These are phyloP conservation scores for Clavaria fumosa DNA, from an alignment of 768 basidiomycete genomes.

Conservation along the genomic window DNA sequence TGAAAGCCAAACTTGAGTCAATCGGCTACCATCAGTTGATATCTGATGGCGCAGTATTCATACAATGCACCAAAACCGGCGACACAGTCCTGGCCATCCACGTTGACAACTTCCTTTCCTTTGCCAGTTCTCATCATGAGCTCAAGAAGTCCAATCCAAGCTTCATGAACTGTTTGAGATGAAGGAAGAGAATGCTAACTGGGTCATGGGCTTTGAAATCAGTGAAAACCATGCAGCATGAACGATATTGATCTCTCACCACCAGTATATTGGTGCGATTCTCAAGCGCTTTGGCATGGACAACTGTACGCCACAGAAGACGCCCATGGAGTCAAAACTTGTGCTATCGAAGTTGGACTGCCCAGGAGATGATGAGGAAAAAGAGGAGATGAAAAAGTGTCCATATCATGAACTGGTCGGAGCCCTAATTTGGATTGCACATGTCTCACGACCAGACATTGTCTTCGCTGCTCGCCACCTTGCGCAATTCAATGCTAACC, in stretches of 20 bases:
- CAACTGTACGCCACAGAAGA: conserved; percentile 10
- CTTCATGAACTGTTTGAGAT: conserved; percentile 18
- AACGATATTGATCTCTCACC: conserved; percentile 14
- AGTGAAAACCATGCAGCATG: conserved; percentile 12
- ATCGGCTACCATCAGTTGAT: conserved; percentile 18
- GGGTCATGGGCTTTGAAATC: too few species aligned
- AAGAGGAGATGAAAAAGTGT: conserved; percentile 5
- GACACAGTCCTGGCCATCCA: too few species aligned
- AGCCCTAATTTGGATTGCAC: conserved; percentile 15
- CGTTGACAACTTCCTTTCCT: too few species aligned
- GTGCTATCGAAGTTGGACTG: conserved; percentile 7
- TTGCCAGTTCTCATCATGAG: conserved; percentile 7
- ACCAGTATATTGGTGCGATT: conserved; percentile 15
- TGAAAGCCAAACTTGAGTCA: conserved; percentile 15
- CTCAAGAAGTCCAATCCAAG: conserved; percentile 15
- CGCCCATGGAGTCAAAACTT: conserved; percentile 10
- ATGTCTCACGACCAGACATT: too few species aligned
- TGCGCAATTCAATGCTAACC: too few species aligned
- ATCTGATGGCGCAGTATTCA: conserved; percentile 22
- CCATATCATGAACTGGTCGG: conserved; percentile 13
- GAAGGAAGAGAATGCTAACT: conserved; percentile 17
- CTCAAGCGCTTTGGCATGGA: too few species aligned
- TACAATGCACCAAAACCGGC: background rate
- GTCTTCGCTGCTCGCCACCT: conserved; percentile 12
- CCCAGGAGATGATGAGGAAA: conserved; percentile 6